Evolutionary conservation across 2,329 filamentous ascomycete genomes (phyloP).

Genomic region (Ophiostoma sp.): DNA sequence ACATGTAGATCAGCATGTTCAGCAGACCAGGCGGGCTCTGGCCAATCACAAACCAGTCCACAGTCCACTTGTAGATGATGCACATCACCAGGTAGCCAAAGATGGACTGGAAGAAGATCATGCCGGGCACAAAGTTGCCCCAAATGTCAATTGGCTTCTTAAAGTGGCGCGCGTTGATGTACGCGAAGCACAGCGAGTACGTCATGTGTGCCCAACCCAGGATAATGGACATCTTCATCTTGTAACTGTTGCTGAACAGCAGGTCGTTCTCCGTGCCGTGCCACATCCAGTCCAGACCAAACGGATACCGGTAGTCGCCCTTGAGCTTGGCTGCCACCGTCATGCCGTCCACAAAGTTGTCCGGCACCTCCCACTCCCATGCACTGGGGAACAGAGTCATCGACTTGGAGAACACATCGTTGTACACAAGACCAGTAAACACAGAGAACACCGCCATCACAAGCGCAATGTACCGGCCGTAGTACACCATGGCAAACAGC

Average conservation of each 20-base stretch:
- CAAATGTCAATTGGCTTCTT: constrained; percentile 92
- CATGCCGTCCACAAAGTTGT: constrained; percentile 59
- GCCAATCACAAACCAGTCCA: constrained; percentile 70
- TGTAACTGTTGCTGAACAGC: constrained; percentile 96
- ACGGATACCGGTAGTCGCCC: constrained; percentile 77
- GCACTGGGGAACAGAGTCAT: constrained; percentile 83
- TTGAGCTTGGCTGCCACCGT: constrained; percentile 61
- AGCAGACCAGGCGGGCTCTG: constrained; percentile 75
- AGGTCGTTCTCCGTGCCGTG: constrained; percentile 93
- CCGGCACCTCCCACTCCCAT: constrained; percentile 72
- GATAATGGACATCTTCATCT: constrained; percentile 99
- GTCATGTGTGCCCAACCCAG: constrained; percentile 99
- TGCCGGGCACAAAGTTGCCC: constrained; percentile 94
- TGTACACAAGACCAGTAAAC: constrained; percentile 96
- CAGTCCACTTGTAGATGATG: constrained; percentile 94
- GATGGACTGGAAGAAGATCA: constrained; percentile 99
- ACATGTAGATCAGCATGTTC: constrained; percentile 99
- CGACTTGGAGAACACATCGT: constrained; percentile 92
- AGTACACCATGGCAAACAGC: constrained; percentile 97
- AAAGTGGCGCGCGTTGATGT: constrained; percentile 91
- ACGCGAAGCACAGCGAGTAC: constrained; percentile 89
- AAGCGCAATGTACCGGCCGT: constrained; percentile 95
- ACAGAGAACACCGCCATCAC: constrained; percentile 98
- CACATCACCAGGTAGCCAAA: constrained; percentile 93
- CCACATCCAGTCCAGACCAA: constrained; percentile 94